A percentile compares a stretch with the other conserved stretches of the same genome.
These are phyloP conservation scores for Acmispon strigosus DNA, from an alignment of 306 rosid species.

Conservation along the genomic window DNA sequence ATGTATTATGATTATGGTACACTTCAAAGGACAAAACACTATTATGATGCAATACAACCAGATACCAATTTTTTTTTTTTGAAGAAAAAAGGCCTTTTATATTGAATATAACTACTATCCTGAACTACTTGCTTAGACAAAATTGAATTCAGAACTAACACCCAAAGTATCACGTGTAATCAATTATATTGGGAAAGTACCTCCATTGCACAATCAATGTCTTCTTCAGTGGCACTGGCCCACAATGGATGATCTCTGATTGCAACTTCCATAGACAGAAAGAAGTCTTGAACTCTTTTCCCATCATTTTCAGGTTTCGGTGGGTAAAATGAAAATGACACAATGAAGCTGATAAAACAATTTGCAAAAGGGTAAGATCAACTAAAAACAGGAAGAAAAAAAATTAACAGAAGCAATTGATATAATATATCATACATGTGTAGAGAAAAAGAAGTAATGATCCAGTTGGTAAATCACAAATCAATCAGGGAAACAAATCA, in stretches of 20 bases:
- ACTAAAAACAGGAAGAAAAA: not conserved
- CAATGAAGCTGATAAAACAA: conserved; percentile 42
- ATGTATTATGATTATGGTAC: too few species aligned
- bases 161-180: not conserved
- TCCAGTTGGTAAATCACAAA: not conserved
- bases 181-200: conserved; percentile 12
- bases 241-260: conserved; percentile 64
- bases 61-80: too few species aligned
- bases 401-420: not conserved
- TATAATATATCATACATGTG: not conserved
- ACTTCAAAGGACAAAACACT: too few species aligned
- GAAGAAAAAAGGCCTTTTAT: too few species aligned
- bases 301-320: conserved; percentile 66
- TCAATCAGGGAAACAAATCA: not conserved
- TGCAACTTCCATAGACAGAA: conserved; percentile 52
- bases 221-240: conserved; percentile 51
- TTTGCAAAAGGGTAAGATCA: not conserved
- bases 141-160: not conserved
- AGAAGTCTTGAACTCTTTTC: conserved; percentile 59
- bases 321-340: conserved; percentile 52
- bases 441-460: not conserved
- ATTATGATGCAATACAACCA: too few species aligned
- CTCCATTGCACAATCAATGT: conserved; percentile 68
- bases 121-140: not conserved
- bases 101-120: not conserved